Percentiles rank a stretch among this genome's conserved stretches.
phyloP scores from a whole-genome alignment of 2,329 filamentous ascomycete species.

The Rutstroemia sp. region DNA sequence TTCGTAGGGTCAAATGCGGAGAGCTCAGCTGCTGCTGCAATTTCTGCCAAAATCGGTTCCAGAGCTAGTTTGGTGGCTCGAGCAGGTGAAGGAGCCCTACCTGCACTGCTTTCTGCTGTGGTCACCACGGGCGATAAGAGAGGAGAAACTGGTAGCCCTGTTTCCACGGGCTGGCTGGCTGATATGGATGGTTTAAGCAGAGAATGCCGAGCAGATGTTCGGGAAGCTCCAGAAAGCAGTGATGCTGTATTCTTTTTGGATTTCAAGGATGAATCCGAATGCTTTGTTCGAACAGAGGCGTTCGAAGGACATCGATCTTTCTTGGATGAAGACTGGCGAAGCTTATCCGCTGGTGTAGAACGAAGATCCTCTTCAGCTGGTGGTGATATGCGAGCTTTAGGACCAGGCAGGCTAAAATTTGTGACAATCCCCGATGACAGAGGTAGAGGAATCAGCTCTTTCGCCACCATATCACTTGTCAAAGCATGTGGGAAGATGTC shows the following conservation, averaged over 20 bases:
- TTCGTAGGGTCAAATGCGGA: not conserved
- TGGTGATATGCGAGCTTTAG: constrained; percentile 8
- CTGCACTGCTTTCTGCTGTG: not conserved
- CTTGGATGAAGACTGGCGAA: not conserved
- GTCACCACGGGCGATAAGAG: constrained; percentile 13
- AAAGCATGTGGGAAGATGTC: constrained; percentile 21
- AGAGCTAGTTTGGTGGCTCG: not conserved
- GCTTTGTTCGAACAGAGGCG: constrained; percentile 8
- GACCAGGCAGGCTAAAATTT: constrained; percentile 25
- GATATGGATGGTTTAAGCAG: constrained; percentile 22
- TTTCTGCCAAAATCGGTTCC: constrained; percentile 1
- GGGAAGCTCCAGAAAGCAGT: constrained; percentile 21
- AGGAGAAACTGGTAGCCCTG: constrained; percentile 20
- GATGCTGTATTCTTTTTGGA: constrained; percentile 18
- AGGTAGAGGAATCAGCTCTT: constrained; percentile 4
- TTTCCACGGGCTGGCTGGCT: constrained; percentile 16
- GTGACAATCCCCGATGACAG: constrained; percentile 22
- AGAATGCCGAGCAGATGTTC: constrained; percentile 20
- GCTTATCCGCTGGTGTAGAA: not conserved
- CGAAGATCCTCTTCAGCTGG: not conserved
- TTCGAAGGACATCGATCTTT: not conserved
- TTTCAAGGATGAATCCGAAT: constrained; percentile 15
- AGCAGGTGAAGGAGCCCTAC: not conserved
- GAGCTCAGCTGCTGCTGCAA: constrained; percentile 1
- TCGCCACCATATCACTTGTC: constrained; percentile 14